These are phyloP conservation scores for Monascus purpureus DNA, from an alignment of 495 filamentous ascomycete genomes.

Conservation along the genomic window DNA sequence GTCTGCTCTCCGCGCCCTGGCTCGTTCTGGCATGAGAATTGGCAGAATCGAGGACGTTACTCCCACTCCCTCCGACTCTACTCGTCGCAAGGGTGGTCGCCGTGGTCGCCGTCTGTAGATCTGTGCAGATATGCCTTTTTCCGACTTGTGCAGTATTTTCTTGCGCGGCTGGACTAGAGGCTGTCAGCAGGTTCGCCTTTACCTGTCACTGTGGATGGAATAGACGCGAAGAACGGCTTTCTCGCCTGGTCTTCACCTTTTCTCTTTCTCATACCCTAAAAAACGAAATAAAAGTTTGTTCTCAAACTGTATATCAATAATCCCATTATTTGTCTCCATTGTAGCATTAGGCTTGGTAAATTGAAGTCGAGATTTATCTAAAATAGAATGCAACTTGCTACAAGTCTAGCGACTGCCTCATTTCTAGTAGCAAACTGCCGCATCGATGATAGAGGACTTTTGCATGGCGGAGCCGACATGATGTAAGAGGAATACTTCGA, in stretches of 20 bases:
- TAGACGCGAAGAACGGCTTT: slow-evolving; percentile 45
- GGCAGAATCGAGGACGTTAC: slow-evolving; percentile 99
- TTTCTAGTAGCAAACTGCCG: too few relatives aligned
- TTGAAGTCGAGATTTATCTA: too few relatives aligned
- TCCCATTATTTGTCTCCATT: too few relatives aligned
- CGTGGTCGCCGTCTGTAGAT: slow-evolving; percentile 98
- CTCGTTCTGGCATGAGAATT: slow-evolving; percentile 98
- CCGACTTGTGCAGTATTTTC: slow-evolving; percentile 11
- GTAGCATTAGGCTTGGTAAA: too few relatives aligned
- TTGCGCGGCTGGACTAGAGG: slow-evolving; percentile 23
- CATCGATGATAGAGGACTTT: too few relatives aligned
- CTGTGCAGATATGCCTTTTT: slow-evolving; percentile 18
- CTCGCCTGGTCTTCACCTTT: slow-evolving; percentile 42
- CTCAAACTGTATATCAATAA: too few relatives aligned
- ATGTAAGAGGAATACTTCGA: too few relatives aligned
- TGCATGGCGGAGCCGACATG: too few relatives aligned
- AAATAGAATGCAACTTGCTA: too few relatives aligned
- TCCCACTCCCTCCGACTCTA: slow-evolving; percentile 95
- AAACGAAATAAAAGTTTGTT: slow-evolving; percentile 18
- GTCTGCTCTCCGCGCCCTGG: slow-evolving; percentile 95
- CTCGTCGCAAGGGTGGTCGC: slow-evolving; percentile 98
- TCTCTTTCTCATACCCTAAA: slow-evolving; percentile 27
- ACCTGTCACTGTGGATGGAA: slow-evolving; percentile 38
- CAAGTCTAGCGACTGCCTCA: too few relatives aligned
- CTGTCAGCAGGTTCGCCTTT: slow-evolving; percentile 16